Conservation (phyloP, 75 land plant genomes). For the Chamaecyparis obtusa region DNA sequence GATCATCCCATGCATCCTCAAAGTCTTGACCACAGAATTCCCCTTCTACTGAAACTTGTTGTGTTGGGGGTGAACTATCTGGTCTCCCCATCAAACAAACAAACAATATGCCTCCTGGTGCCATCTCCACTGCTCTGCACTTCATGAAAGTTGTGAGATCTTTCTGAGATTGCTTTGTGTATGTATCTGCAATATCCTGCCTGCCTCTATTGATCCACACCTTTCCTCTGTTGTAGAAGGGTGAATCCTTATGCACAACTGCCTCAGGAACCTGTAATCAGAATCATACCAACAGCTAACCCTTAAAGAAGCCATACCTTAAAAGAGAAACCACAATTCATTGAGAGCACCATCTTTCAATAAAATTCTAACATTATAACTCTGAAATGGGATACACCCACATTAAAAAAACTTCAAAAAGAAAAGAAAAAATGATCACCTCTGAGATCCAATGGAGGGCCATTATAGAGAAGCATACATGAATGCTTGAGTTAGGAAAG, state of each 20-base stretch:
- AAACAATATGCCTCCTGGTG: conserved; percentile 6
- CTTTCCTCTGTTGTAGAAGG: conserved; percentile 9
- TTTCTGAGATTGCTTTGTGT: conserved; percentile 9
- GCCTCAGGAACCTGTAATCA: conserved; percentile 7
- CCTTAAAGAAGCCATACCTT: not conserved
- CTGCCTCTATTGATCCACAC: conserved; percentile 19
- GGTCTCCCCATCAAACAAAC: conserved; percentile 9
- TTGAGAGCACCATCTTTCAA: not conserved
- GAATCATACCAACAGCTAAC: not conserved
- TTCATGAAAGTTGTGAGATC: conserved; percentile 5
- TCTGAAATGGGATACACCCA: not conserved
- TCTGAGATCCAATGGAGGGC: conserved; percentile 31
- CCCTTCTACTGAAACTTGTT: conserved; percentile 6
- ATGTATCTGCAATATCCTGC: conserved; percentile 2
- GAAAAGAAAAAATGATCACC: not conserved
- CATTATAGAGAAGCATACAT: conserved; percentile 24
- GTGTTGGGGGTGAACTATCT: not conserved
- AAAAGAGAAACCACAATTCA: not conserved
- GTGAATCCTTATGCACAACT: not conserved
- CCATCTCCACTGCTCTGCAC: conserved; percentile 14
- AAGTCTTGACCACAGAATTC: conserved; percentile 1
- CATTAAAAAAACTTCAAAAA: not conserved
- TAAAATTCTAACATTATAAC: not conserved
- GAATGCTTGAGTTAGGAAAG: conserved; percentile 22
- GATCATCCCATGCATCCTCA: conserved; percentile 27